Conservation (phyloP, 805 yeast species). For the Schwanniomyces vanrijiae region DNA sequence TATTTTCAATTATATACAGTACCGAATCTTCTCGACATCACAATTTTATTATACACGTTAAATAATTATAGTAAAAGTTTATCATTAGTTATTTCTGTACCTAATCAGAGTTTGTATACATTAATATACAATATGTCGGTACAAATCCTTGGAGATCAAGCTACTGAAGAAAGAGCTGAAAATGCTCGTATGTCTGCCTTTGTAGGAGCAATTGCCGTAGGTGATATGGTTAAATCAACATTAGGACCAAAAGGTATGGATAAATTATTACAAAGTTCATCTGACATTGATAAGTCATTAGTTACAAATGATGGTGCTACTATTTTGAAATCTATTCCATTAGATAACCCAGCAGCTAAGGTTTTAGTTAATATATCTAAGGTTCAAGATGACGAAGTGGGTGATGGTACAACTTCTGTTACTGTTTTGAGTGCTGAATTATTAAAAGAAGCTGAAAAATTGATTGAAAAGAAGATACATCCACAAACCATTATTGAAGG, state of each 20-base stretch:
- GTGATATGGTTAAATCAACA: constrained; percentile 91
- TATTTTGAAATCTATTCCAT: constrained; percentile 86
- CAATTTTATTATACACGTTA: background rate
- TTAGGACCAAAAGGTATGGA: constrained; percentile 99
- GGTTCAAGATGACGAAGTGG: constrained; percentile 97
- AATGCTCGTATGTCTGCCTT: constrained; percentile 97
- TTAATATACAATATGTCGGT: constrained; percentile 54
- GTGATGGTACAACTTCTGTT: constrained; percentile 97
- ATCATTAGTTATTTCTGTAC: background rate
- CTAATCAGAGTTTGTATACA: background rate
- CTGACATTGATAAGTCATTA: constrained; percentile 65
- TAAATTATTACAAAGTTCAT: constrained; percentile 83
- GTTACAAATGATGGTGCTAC: constrained; percentile 99
- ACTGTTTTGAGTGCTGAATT: constrained; percentile 88
- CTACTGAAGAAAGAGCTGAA: constrained; percentile 96
- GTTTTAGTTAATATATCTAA: constrained; percentile 91
- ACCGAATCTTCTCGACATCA: background rate
- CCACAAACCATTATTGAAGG: constrained; percentile 98
- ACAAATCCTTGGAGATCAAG: constrained; percentile 95
- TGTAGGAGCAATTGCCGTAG: constrained; percentile 98
- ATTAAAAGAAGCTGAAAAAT: constrained; percentile 89
- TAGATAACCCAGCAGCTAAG: constrained; percentile 97
- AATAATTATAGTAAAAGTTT: background rate
- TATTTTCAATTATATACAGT: background rate
- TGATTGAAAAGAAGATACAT: constrained; percentile 90